Conservation (phyloP, 257 asterid species). For the Forsythia suspensa region DNA sequence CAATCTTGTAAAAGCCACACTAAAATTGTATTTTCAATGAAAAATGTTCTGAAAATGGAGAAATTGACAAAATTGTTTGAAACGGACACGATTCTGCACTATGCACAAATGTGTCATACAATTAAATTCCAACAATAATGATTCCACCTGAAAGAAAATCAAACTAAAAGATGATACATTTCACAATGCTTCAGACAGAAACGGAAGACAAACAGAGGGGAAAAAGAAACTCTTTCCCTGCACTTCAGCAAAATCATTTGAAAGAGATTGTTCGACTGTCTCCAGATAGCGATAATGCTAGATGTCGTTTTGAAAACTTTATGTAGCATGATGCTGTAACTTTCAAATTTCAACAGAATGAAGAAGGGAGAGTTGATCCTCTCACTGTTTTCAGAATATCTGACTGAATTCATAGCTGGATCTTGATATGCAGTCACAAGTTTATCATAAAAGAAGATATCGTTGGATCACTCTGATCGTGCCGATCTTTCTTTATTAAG, state of each 20-base stretch:
- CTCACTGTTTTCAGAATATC: conserved; percentile 35
- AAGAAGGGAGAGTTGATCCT: conserved; percentile 68
- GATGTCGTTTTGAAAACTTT: neutral
- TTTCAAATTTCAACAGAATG: conserved; percentile 20
- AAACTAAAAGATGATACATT: neutral
- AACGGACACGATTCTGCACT: too few relatives aligned
- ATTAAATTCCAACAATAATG: too few relatives aligned
- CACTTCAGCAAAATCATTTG: neutral
- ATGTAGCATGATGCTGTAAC: neutral
- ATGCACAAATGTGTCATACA: too few relatives aligned
- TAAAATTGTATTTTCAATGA: too few relatives aligned
- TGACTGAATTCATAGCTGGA: conserved; percentile 57
- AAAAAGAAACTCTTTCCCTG: neutral
- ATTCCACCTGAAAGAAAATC: neutral
- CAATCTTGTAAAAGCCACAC: too few relatives aligned
- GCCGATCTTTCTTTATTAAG: conserved; percentile 72
- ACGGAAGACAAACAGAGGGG: neutral
- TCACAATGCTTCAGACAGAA: neutral
- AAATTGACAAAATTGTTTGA: too few relatives aligned
- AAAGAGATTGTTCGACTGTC: neutral
- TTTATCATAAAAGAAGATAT: conserved; percentile 48
- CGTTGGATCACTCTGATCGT: conserved; percentile 58
- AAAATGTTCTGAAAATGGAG: too few relatives aligned
- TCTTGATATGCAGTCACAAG: conserved; percentile 70
- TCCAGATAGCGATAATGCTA: neutral